phyloP scores from a whole-genome alignment of 371 early-diverging fungal species.

The Synchytrium microbalum region DNA sequence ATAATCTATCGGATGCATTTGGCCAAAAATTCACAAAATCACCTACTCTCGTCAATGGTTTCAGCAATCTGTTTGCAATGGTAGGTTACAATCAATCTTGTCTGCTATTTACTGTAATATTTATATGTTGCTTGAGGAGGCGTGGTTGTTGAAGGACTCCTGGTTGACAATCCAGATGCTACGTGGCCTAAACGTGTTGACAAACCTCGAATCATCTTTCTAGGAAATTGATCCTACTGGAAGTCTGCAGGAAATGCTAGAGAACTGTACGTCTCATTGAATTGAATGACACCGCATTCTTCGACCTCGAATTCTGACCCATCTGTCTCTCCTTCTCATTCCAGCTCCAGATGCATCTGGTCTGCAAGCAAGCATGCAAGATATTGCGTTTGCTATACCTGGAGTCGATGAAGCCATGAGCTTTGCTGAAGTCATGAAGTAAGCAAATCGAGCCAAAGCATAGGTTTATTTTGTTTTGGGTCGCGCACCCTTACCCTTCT shows the following conservation, averaged over 20 bases:
- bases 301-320: slow-evolving; percentile 1
- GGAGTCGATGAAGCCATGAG: slow-evolving; percentile 99
- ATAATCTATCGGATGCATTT: slow-evolving; percentile 97
- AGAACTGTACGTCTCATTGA: slow-evolving; percentile 49
- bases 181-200: not conserved
- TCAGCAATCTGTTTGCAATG: slow-evolving; percentile 93
- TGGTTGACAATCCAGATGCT: not conserved
- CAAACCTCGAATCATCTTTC: not conserved
- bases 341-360: slow-evolving; percentile 30
- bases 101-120: no score
- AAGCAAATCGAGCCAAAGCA: slow-evolving; percentile 20
- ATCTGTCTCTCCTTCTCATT: not conserved
- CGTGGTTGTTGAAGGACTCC: no score
- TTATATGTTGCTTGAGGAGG: no score
- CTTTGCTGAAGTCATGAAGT: slow-evolving; percentile 98
- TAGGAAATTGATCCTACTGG: slow-evolving; percentile 97
- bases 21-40: slow-evolving; percentile 96
- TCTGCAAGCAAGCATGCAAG: slow-evolving; percentile 62
- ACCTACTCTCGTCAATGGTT: slow-evolving; percentile 90
- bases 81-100: slow-evolving; percentile 38
- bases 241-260: slow-evolving; percentile 94
- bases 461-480: slow-evolving; percentile 7
- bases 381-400: slow-evolving; percentile 94
- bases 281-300: not conserved
- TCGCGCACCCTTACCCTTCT: not conserved